Evolutionary conservation across 495 filamentous ascomycete species (phyloP).

Genomic region (Lasiosphaeria ovina): DNA sequence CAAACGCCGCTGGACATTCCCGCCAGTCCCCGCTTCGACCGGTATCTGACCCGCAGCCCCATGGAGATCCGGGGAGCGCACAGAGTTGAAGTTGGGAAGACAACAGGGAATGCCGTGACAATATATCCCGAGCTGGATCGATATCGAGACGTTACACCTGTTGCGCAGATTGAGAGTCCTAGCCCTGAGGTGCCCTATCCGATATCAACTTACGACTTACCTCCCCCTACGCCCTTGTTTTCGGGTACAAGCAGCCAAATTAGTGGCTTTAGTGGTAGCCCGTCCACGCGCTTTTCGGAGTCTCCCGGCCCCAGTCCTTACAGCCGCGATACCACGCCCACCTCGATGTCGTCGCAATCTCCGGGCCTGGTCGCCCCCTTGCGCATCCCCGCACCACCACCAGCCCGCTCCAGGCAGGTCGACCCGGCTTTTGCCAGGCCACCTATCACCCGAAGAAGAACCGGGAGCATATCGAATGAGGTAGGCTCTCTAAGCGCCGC

Average conservation of each 20-base stretch:
- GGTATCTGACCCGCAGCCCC: conserved; percentile 38
- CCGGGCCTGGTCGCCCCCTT: conserved; percentile 66
- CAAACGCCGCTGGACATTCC: conserved; percentile 31
- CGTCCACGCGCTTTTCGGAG: conserved; percentile 90
- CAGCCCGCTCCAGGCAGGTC: conserved; percentile 57
- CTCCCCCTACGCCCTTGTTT: conserved; percentile 64
- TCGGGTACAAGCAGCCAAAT: conserved; percentile 52
- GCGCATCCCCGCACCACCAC: conserved; percentile 47
- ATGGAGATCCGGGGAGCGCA: conserved; percentile 38
- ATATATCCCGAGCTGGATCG: conserved; percentile 56
- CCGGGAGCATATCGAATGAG: conserved; percentile 53
- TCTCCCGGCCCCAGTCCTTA: conserved; percentile 80
- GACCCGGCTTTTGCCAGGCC: conserved; percentile 62
- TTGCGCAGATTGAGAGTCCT: conserved; percentile 24
- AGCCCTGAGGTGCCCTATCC: conserved; percentile 42
- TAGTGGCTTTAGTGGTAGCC: conserved; percentile 68
- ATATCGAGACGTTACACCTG: conserved; percentile 43
- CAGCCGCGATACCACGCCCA: conserved; percentile 88
- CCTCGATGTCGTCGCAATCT: conserved; percentile 95
- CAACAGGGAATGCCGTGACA: conserved; percentile 32
- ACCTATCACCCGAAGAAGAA: conserved; percentile 61
- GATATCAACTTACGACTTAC: conserved; percentile 57
- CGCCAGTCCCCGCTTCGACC: conserved; percentile 32
- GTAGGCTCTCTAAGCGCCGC: conserved; percentile 45
- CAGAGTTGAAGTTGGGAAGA: conserved; percentile 32